A percentile compares a stretch with the other conserved stretches of the same genome.
Conservation (phyloP, 345 rosid species). For the Pistacia integerrima region DNA sequence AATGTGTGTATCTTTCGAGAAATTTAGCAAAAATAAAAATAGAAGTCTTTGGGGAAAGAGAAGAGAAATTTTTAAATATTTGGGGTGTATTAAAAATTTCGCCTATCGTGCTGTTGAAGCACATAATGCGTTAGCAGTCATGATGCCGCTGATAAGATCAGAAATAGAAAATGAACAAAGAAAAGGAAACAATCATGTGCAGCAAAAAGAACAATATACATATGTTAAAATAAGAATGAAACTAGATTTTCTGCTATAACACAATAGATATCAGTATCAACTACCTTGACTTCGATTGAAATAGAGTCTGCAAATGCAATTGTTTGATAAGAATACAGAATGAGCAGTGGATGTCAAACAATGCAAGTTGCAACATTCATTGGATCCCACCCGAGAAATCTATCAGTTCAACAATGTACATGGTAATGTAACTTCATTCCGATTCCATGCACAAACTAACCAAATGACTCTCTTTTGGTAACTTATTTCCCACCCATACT, state of each 20-base stretch:
- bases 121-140: background rate
- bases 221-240: background rate
- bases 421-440: too few relatives aligned
- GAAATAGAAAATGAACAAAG: background rate
- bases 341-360: too few relatives aligned
- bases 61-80: too few relatives aligned
- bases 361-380: too few relatives aligned
- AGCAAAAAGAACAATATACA: background rate
- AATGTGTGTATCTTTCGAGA: too few relatives aligned
- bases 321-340: too few relatives aligned
- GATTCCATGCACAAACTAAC: background rate
- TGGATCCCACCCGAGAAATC: too few relatives aligned
- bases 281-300: background rate
- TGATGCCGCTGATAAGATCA: background rate
- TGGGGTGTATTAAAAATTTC: background rate
- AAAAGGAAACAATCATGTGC: background rate
- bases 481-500: background rate
- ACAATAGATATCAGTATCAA: background rate
- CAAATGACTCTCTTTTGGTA: background rate
- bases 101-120: slow-evolving; percentile 65
- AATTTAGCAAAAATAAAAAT: too few relatives aligned
- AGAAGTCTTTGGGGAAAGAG: too few relatives aligned
- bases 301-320: background rate
- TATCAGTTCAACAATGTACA: too few relatives aligned
- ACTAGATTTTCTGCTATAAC: background rate